Evolutionary conservation across 257 asterid species (phyloP), one percentile per base, ranked within the genome.

Genomic region (Petunia secreta): DNA sequence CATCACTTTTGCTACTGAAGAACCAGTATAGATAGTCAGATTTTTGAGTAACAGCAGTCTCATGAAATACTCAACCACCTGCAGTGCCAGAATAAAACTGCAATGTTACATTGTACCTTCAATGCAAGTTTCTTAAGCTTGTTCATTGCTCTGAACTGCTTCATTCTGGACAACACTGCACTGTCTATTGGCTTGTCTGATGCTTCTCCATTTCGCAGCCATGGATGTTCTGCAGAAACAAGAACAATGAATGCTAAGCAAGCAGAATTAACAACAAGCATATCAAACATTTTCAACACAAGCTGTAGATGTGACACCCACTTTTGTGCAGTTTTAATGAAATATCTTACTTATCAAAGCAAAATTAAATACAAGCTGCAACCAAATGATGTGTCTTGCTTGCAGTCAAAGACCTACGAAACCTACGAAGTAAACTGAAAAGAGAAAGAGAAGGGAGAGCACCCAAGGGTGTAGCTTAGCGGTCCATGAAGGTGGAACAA

Each of bases 81-180:
- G 43, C 41, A 0, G 59, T 46, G 77, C 43, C 59, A 69, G 48
- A 69, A 69, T 69, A 25, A 69, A 25, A 69, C 16, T 10, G 77
- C 77, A 69, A 5, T 48, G 25, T 46, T 25, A 71, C 44, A 34
- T 73, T 39, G 34, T 63, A 81, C 83, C 83, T 81, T 81, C 63
- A 81, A 59, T 62, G 83, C 83, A 63, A 81, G 83, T 50, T 81
- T 63, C 60, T 81, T 81, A 13, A 81, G 80, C 83, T 81, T 81
- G 54, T 81, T 81, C 83, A 81, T 81, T 63, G 83, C 83, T 68
- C 83, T 81, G 54, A 81, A 81, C 57, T 81, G 83, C 66, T 81
- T 81, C 83, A 81, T 81, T 75, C 83, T 74, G 66, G 83, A 81
- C 43, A 81, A 66, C 40, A 81, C 83, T 9, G 83, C 83, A 63